These are phyloP conservation scores for Physcomitrium patens DNA, from an alignment of 225 moss, liverwort and hornwort species.

Conservation along the genomic window DNA sequence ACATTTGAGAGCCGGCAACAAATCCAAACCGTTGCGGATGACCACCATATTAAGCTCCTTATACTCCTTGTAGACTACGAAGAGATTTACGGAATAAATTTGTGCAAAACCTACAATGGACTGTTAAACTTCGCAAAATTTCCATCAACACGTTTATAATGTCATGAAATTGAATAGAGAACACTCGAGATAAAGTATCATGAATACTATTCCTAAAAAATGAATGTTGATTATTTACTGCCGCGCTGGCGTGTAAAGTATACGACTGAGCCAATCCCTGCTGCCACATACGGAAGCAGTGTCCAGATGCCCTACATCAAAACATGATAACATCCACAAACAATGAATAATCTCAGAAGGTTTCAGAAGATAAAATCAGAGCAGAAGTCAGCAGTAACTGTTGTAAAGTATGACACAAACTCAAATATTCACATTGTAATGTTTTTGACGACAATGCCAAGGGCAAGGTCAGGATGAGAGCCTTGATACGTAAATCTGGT, in stretches of 20 bases:
- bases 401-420: not conserved
- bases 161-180: not conserved
- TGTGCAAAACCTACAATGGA: not conserved
- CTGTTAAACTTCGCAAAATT: not conserved
- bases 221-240: conserved; percentile 29
- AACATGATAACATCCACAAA: not conserved
- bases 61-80: not conserved
- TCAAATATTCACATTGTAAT: not conserved
- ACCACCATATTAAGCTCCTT: not conserved
- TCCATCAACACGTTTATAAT: not conserved
- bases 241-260: conserved; percentile 42
- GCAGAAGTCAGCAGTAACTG: not conserved
- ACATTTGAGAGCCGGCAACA: too few relatives aligned
- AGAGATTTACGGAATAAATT: not conserved
- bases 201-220: not conserved
- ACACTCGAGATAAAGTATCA: not conserved
- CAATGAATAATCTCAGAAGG: not conserved
- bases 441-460: not conserved
- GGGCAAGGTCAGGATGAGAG: not conserved
- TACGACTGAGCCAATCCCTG: conserved; percentile 58
- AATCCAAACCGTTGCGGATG: too few relatives aligned
- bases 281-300: conserved; percentile 70
- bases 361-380: not conserved
- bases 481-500: not conserved
- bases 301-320: conserved; percentile 81